Base-by-base conservation (phyloP, 1,284 basidiomycete species). In the Grifola frondosa region DNA sequence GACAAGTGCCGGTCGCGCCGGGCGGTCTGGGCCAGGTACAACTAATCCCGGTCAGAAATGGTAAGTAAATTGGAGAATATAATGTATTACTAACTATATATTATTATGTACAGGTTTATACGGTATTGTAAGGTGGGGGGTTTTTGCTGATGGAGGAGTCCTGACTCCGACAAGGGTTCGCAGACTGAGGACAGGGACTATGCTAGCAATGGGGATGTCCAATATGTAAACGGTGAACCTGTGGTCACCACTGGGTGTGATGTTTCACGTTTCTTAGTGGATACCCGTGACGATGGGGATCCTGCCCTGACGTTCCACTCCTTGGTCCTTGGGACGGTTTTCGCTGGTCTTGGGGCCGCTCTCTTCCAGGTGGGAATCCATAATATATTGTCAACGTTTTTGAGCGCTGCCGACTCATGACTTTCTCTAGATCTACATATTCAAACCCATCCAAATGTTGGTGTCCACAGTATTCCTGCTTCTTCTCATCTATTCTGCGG, bases 201-300 rank as follows among this genome's bases (percentile, higher is more conserved):
- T n/a, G n/a, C n/a, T n/a, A n/a, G n/a, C 31, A 58, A 61, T 10
- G 63, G 66, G 31, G 62, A 67, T n/a, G 63, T 65, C n/a, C 56
- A 61, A 2, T 65, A 60, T 30, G 62, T 73, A 39, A 73, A 78
- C 24, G 76, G 76, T 30, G 75, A 80, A 58, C 77, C 77, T 0
- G 71, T 81, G 28, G 70, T 81, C 40, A 71, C 65, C 2, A 69
- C 64, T 21, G 80, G 80, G 19, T 60, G 52, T 25, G 83, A 86
- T 54, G 81, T 84, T 24, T 80, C 81, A 2, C 70, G 71, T 39
- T 77, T 71, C 51, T 71, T 80, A 13, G 69, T 86, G 40, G 78
- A 82, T 53, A 41, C 75, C 21, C 70, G 81, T 20, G 83, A 86
- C 59, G 82, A 84, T 53, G 76, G 70, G 2, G 83, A 83, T 44